A percentile compares a stretch with the other conserved stretches of the same genome.
Conservation (phyloP, 371 early-diverging fungal species). For the Mucor mucedo region DNA sequence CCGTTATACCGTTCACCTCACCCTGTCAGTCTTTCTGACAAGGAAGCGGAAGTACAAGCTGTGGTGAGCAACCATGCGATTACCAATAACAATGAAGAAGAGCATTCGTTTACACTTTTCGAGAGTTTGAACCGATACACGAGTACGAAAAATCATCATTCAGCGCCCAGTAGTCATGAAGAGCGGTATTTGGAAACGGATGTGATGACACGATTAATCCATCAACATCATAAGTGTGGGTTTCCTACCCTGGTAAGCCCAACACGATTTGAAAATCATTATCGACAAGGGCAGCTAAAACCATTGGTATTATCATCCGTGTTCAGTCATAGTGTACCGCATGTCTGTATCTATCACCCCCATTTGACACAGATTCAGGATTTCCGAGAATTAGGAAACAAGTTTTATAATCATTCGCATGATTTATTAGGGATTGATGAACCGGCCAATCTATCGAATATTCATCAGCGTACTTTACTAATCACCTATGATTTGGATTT, state of each 20-base stretch:
- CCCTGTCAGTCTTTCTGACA: too few species aligned
- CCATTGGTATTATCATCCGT: conserved; percentile 34
- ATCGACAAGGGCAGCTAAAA: conserved; percentile 27
- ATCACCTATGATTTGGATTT: conserved; percentile 43
- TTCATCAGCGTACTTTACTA: conserved; percentile 37
- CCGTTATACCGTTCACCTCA: conserved; percentile 15
- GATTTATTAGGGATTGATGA: conserved; percentile 33
- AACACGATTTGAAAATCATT: conserved; percentile 32
- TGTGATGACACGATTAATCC: conserved; percentile 29
- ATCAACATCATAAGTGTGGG: conserved; percentile 38
- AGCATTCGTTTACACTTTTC: conserved; percentile 33
- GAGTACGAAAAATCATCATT: not conserved
- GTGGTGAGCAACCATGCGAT: not conserved
- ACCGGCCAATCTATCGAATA: conserved; percentile 32
- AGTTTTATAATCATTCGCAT: conserved; percentile 36
- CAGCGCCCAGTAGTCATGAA: not conserved
- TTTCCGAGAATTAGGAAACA: conserved; percentile 32
- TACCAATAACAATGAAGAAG: conserved; percentile 1
- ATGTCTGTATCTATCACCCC: conserved; percentile 37
- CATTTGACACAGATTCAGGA: conserved; percentile 32
- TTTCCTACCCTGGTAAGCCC: conserved; percentile 40
- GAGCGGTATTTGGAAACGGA: conserved; percentile 22
- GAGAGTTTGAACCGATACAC: conserved; percentile 34
- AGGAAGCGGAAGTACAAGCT: too few species aligned
- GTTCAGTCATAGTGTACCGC: conserved; percentile 37